These are phyloP conservation scores for Schizonepeta tenuifolia DNA, from an alignment of 257 asterid species.

Conservation along the genomic window DNA sequence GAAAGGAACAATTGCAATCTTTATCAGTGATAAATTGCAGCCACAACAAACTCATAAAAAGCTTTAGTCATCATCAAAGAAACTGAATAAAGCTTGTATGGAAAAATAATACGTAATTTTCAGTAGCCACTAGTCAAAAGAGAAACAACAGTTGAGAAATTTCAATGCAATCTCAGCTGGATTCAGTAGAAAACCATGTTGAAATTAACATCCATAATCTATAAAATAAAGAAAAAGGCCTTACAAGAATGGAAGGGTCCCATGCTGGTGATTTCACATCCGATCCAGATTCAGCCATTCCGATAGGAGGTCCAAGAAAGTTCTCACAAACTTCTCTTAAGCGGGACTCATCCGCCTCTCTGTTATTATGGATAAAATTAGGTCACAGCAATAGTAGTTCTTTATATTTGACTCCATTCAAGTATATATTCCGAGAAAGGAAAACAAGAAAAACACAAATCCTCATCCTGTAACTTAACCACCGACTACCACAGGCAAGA, in stretches of 20 bases:
- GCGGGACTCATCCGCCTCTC: conserved; percentile 93
- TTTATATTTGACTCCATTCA: neutral
- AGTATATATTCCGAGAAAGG: neutral
- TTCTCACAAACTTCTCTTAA: conserved; percentile 93
- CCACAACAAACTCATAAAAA: conserved; percentile 4
- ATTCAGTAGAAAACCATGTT: neutral
- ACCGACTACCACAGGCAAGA: neutral
- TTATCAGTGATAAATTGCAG: neutral
- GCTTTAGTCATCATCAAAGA: neutral
- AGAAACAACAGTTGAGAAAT: neutral
- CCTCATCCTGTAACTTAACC: neutral
- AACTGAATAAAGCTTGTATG: neutral
- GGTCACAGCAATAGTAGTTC: conserved; percentile 16
- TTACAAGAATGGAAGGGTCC: conserved; percentile 84
- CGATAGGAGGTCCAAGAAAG: conserved; percentile 96
- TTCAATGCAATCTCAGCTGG: neutral
- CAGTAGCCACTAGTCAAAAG: neutral
- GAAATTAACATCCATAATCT: neutral
- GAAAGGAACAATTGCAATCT: neutral
- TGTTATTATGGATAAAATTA: conserved; percentile 39
- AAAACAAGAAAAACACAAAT: neutral
- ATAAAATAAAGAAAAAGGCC: conserved; percentile 33
- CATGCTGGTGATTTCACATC: conserved; percentile 57
- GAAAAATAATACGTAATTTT: neutral
- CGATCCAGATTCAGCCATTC: conserved; percentile 64